These are phyloP conservation scores for Fusarium torulosum DNA, from an alignment of 2,329 filamentous ascomycete species.

Conservation along the genomic window DNA sequence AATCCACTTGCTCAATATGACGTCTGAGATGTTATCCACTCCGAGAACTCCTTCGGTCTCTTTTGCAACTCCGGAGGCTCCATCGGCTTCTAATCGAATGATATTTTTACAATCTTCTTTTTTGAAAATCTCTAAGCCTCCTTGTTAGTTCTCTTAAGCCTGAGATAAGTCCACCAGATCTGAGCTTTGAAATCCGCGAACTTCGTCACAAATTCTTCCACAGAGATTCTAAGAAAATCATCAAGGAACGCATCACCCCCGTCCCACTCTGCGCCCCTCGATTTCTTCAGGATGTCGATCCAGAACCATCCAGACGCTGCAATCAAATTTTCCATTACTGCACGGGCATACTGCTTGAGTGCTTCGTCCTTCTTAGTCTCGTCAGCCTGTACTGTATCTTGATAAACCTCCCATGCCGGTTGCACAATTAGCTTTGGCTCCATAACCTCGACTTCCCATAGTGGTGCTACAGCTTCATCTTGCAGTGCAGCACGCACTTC, in stretches of 20 bases:
- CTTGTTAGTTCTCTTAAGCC: background rate
- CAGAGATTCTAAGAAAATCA: background rate
- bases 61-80: background rate
- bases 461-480: background rate
- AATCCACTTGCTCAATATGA: slow-evolving; percentile 24
- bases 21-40: slow-evolving; percentile 7
- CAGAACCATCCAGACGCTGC: slow-evolving; percentile 18
- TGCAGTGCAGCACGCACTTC: background rate
- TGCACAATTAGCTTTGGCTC: slow-evolving; percentile 12
- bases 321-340: background rate
- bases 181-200: background rate
- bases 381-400: background rate
- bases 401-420: background rate
- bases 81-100: background rate
- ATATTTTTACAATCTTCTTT: no score
- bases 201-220: slow-evolving; percentile 1
- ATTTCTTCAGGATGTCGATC: slow-evolving; percentile 9
- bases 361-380: background rate
- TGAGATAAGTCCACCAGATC: slow-evolving; percentile 21
- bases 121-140: no score
- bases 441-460: slow-evolving; percentile 10
- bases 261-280: slow-evolving; percentile 1
- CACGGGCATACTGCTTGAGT: background rate
- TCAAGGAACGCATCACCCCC: background rate
- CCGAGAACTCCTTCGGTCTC: background rate